Percentiles rank a stretch among this genome's conserved stretches.
Evolutionary conservation across 495 filamentous ascomycete genomes (phyloP).

Genomic region (Penicillium coprophilum): DNA sequence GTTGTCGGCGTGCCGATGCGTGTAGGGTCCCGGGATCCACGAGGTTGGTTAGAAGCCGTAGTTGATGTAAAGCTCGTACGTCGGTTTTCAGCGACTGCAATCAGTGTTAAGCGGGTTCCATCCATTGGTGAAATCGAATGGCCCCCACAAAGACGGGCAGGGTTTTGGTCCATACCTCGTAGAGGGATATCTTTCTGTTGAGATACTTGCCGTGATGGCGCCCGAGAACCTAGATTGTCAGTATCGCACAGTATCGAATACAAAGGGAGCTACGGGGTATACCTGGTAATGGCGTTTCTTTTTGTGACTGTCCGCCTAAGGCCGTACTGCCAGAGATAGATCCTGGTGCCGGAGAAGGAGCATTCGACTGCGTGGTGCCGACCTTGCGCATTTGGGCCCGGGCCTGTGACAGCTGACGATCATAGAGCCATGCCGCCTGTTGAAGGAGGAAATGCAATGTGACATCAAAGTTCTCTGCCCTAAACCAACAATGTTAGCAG

Average conservation of each 20-base stretch:
- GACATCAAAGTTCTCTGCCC: slow-evolving; percentile 66
- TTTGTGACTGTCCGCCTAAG: slow-evolving; percentile 56
- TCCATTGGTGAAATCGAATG: neutral
- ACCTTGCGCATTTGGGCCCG: slow-evolving; percentile 87
- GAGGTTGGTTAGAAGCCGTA: slow-evolving; percentile 50
- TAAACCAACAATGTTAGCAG: slow-evolving; percentile 29
- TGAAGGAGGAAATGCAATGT: slow-evolving; percentile 86
- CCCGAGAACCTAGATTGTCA: slow-evolving; percentile 46
- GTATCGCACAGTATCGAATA: neutral
- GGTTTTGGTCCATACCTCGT: slow-evolving; percentile 32
- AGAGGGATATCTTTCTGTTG: slow-evolving; percentile 60
- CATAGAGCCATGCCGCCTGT: slow-evolving; percentile 92
- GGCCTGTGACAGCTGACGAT: slow-evolving; percentile 84
- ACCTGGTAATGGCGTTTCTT: slow-evolving; percentile 57
- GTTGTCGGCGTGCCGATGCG: slow-evolving; percentile 48
- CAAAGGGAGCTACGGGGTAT: slow-evolving; percentile 17
- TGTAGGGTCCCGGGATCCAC: slow-evolving; percentile 32
- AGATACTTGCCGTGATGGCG: slow-evolving; percentile 61
- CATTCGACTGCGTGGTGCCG: slow-evolving; percentile 47
- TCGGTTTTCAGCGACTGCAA: slow-evolving; percentile 24
- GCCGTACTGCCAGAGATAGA: slow-evolving; percentile 50
- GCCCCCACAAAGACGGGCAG: neutral
- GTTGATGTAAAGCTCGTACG: slow-evolving; percentile 58
- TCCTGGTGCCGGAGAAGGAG: slow-evolving; percentile 49
- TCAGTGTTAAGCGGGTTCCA: slow-evolving; percentile 4